Percentiles rank a stretch among this genome's conserved stretches.
phyloP scores from a whole-genome alignment of 106 monocot genomes.

The Phalaenopsis aphrodite region DNA sequence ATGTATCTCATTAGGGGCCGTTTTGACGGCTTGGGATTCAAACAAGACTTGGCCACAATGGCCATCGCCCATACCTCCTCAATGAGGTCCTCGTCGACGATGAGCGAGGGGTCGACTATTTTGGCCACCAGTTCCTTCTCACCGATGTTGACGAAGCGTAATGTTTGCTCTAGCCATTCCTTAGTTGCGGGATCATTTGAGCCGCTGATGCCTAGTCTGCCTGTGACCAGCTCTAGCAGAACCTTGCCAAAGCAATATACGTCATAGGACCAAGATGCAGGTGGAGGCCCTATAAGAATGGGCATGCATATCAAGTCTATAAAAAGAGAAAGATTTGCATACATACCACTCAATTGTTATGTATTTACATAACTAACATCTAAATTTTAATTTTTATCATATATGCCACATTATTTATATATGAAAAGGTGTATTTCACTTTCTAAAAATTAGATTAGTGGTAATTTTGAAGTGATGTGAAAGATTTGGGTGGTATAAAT shows the following conservation, averaged over 20 bases:
- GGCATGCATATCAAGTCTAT: no score
- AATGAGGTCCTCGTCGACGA: conserved; percentile 72
- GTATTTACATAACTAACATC: no score
- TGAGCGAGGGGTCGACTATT: conserved; percentile 64
- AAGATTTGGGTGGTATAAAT: no score
- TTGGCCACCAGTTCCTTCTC: conserved; percentile 64
- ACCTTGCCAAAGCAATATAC: conserved; percentile 79
- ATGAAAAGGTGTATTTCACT: no score
- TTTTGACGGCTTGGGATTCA: conserved; percentile 51
- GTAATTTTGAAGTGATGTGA: no score
- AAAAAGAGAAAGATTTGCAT: no score
- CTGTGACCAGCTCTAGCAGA: conserved; percentile 71
- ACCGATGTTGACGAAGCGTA: conserved; percentile 49
- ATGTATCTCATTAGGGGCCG: conserved; percentile 51
- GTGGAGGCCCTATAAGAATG: conserved; percentile 23
- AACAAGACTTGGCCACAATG: conserved; percentile 70
- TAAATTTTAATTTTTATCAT: no score
- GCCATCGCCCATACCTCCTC: conserved; percentile 93
- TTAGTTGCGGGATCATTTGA: conserved; percentile 28
- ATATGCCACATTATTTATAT: no score
- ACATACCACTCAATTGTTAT: no score
- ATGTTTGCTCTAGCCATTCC: conserved; percentile 46
- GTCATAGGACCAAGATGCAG: conserved; percentile 57
- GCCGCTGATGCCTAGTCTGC: conserved; percentile 53
- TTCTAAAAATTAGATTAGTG: no score